These are phyloP conservation scores for Candida glucosophila DNA, from an alignment of 1,139 yeast genomes.

Conservation along the genomic window DNA sequence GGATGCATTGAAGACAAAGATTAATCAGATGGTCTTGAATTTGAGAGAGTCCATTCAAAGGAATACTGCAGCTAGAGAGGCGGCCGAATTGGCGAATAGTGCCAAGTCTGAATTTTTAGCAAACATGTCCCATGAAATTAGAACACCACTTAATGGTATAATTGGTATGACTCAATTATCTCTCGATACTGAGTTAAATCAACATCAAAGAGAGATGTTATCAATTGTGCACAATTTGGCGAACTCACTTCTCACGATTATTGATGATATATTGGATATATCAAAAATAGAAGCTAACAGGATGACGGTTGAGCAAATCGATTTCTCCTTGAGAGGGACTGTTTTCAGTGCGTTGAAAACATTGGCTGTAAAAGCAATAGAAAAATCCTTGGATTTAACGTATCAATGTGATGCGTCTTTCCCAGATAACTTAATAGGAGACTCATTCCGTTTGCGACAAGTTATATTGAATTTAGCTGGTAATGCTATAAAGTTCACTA, in stretches of 20 bases:
- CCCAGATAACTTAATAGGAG: conserved; percentile 82
- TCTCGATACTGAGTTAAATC: conserved; percentile 77
- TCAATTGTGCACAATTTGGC: conserved; percentile 82
- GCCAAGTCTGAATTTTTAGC: conserved; percentile 91
- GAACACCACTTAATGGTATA: conserved; percentile 90
- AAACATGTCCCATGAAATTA: conserved; percentile 84
- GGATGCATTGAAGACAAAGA: conserved; percentile 87
- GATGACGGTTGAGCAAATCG: conserved; percentile 86
- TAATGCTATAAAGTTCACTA: conserved; percentile 81
- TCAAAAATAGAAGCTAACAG: conserved; percentile 88
- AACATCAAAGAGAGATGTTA: conserved; percentile 84
- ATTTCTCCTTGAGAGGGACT: conserved; percentile 75
- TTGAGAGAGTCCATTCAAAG: conserved; percentile 83
- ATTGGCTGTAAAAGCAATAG: conserved; percentile 80
- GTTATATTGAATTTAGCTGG: conserved; percentile 80
- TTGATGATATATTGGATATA: conserved; percentile 83
- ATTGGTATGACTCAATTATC: conserved; percentile 90
- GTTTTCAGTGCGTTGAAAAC: conserved; percentile 86
- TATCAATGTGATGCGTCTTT: conserved; percentile 79
- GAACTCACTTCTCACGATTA: conserved; percentile 72
- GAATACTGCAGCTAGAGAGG: conserved; percentile 88
- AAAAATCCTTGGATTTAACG: conserved; percentile 69
- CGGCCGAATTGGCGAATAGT: conserved; percentile 82
- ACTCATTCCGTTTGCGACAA: conserved; percentile 76
- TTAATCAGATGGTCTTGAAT: conserved; percentile 85